Base-by-base conservation (phyloP, 2,329 filamentous ascomycete species). In the Exophiala sideris region DNA sequence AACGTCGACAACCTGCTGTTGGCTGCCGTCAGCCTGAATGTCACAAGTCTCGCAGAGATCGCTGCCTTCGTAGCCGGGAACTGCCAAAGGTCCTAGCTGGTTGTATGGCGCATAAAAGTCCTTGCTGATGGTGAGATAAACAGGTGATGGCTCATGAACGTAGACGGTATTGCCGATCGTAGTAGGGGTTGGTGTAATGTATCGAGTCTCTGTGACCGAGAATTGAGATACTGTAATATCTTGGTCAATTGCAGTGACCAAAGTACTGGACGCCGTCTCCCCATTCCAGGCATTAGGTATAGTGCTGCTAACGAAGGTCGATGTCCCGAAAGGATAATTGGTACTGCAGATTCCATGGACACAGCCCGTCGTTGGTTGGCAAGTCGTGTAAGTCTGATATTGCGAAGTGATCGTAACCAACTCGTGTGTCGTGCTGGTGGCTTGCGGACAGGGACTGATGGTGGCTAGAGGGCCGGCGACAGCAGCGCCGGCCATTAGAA, bases 231-330 rank as follows among this genome's bases (percentile, higher is more conserved):
- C 35, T 54, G 39, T 6, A 48, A 56, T 35, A 40, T 34, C 16
- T 16, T 29, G 14, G 50, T 24, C 49, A 12, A 52, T 35, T 11
- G 49, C 33, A 8, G 57, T 57, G 4, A 59, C 50, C 6, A 39
- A 51, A n/a, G 46, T 41, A 5, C 20, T 48, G 20, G 40, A 42
- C 8, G 35, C 50, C 14, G 50, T 57, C 8, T 41, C 50, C 5
- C 50, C 50, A 20, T 50, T 45, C 49, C 54, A 53, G 11, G 48
- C 53, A 36, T 54, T 57, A 29, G 57, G 57, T 35, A 57, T 50
- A 9, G 45, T 50, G 6, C 50, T 59, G 20, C 50, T 57, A 11
- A 59, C 46, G 50, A 50, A 59, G 7, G 46, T 34, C 41, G 47
- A 59, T n/a, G 54, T 57, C 21, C 41, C 52, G 24, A 48, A 54